Percentiles rank a stretch among this genome's conserved stretches.
Evolutionary conservation across 2,329 filamentous ascomycete genomes (phyloP).

Genomic region (Capronia epimyces): DNA sequence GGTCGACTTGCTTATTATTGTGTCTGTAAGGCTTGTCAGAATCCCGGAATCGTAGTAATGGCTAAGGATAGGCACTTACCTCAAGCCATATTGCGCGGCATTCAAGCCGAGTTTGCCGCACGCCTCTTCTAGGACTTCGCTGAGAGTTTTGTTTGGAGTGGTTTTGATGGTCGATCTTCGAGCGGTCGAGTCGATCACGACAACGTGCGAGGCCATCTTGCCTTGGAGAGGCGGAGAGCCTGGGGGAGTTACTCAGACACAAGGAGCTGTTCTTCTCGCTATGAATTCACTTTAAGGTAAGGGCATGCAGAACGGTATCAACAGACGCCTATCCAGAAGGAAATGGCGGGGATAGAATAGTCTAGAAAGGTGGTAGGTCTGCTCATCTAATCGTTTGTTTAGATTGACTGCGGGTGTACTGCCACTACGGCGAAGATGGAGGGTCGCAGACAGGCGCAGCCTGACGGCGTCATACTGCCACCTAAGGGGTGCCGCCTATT

Average conservation of each 20-base stretch:
- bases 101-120: conserved; percentile 73
- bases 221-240: not conserved
- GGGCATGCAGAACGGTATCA: not conserved
- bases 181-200: conserved; percentile 75
- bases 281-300: too few species aligned
- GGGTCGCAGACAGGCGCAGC: not conserved
- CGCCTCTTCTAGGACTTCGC: conserved; percentile 80
- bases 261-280: conserved; percentile 10
- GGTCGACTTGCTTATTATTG: conserved; percentile 78
- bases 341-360: conserved; percentile 11
- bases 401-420: not conserved
- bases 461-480: conserved; percentile 20
- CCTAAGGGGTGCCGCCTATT: conserved; percentile 11
- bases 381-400: conserved; percentile 7
- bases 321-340: not conserved
- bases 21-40: conserved; percentile 47
- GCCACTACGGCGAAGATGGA: not conserved
- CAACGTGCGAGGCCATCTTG: conserved; percentile 77
- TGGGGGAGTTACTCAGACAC: conserved; percentile 1
- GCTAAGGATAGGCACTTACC: conserved; percentile 52
- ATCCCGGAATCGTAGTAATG: not conserved
- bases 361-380: conserved; percentile 29
- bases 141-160: conserved; percentile 70
- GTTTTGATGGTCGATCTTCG: conserved; percentile 78
- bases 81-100: conserved; percentile 70